These are phyloP conservation scores for Lachnellula arida DNA, from an alignment of 2,329 filamentous ascomycete genomes.

Conservation along the genomic window DNA sequence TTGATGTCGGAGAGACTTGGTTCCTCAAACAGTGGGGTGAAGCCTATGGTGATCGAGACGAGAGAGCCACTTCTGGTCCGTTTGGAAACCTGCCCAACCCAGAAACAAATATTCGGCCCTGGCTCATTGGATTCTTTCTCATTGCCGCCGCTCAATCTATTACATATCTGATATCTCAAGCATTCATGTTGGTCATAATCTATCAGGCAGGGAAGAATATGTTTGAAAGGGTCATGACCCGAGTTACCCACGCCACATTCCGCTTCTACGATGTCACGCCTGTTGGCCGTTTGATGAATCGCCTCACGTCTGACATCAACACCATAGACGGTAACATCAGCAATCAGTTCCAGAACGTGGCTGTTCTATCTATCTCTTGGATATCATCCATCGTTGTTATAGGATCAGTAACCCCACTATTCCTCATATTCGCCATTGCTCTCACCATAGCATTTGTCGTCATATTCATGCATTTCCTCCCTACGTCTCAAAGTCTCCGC, in stretches of 20 bases:
- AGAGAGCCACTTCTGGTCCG: conserved; percentile 25
- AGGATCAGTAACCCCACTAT: conserved; percentile 69
- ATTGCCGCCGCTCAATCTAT: conserved; percentile 60
- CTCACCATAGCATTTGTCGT: conserved; percentile 66
- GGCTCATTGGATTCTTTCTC: conserved; percentile 66
- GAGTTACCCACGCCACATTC: conserved; percentile 76
- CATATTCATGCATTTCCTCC: conserved; percentile 73
- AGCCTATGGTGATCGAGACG: conserved; percentile 49
- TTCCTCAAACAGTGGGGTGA: conserved; percentile 88
- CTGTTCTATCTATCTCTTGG: conserved; percentile 68
- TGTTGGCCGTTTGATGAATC: conserved; percentile 85
- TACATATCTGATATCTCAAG: conserved; percentile 55
- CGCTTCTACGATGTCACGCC: conserved; percentile 90
- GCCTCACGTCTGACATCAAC: conserved; percentile 84
- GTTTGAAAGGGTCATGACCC: conserved; percentile 67
- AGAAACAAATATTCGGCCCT: conserved; percentile 61
- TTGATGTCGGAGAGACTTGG: conserved; percentile 66
- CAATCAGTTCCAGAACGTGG: conserved; percentile 64
- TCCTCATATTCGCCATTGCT: conserved; percentile 65
- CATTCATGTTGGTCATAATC: conserved; percentile 70
- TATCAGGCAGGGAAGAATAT: conserved; percentile 73
- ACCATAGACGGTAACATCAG: conserved; percentile 86
- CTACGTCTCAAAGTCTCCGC: conserved; percentile 76
- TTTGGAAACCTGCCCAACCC: conserved; percentile 61
- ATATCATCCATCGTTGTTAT: conserved; percentile 71